Conservation (phyloP, 805 yeast species). For the Tetrapisispora taiwanensis region DNA sequence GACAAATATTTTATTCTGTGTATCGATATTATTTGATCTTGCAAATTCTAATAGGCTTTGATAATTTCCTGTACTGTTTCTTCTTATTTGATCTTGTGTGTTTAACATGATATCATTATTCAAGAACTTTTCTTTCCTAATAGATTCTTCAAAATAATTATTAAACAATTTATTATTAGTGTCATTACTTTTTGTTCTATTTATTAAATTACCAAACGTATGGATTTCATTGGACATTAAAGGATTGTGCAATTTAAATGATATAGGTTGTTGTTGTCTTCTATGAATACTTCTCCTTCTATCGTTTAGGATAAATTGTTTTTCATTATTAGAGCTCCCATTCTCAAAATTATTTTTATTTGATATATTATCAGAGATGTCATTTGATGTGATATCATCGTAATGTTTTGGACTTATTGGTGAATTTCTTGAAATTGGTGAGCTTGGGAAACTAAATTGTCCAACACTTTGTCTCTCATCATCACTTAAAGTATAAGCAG, state of each 20-base stretch:
- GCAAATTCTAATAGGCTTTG: conserved; percentile 16
- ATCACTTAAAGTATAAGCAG: neutral
- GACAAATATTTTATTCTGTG: conserved; percentile 16
- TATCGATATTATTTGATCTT: conserved; percentile 10
- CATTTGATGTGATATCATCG: neutral
- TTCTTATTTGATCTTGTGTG: conserved; percentile 23
- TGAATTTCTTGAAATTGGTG: neutral
- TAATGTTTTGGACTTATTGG: neutral
- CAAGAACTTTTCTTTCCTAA: neutral
- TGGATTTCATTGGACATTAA: neutral
- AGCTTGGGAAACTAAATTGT: conserved; percentile 1
- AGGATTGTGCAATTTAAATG: neutral
- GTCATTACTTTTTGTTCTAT: too few species aligned
- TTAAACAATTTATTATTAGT: neutral
- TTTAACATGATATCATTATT: conserved; percentile 5
- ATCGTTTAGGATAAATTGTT: neutral
- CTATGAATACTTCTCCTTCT: conserved; percentile 5
- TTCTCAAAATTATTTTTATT: neutral
- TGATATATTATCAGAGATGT: neutral
- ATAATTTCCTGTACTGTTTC: conserved; percentile 18
- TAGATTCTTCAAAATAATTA: neutral
- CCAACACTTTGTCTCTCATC: neutral
- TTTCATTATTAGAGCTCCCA: neutral
- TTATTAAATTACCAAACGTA: too few species aligned
- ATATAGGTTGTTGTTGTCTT: conserved; percentile 4